Base-by-base conservation (phyloP, 768 basidiomycete species). In the Tubosaeta sp. region DNA sequence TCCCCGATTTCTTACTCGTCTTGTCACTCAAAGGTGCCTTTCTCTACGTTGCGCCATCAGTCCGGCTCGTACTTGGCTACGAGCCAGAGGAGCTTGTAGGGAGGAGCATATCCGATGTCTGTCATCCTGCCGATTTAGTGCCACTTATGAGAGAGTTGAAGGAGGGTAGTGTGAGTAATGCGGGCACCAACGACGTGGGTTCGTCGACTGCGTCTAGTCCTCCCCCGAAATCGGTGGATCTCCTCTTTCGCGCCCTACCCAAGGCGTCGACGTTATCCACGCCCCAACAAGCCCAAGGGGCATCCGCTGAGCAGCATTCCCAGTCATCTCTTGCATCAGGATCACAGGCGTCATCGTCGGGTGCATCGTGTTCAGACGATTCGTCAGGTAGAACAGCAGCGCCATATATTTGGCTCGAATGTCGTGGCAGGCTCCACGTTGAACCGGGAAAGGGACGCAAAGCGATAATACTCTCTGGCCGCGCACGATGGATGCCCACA, bases 371-470 rank as follows among this genome's bases (percentile, higher is more conserved):
- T 29, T 50, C 48, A 26, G 41, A 33, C 16, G 41, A 48, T 45
- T 2, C 38, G 3, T 43, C 51, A 57, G 43, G 50, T 10, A 42
- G 35, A 17, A 38, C 50, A 31, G 0, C 41, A 38, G 74, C 75
- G 2, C 60, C 60, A 2, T 94, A 87, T 69, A 79, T 93, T 17
- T 99, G 95, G 95, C 75, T 98, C 14, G 92, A 97, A 66, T 87
- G 85, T 46, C 76, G 86, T n/a, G 95, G 95, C 1, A 76, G 91
- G 29, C 76, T 98, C 37, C 88, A 95, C 61, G 80, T 90, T 51
- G 95, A 99, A 72, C 86, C 92, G 0, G 92, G 93, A 1, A 97
- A 97, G 64, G 93, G 93, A 1, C 76, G 93, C 34, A 97, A 98
- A 71, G 91, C 93, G 2, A 92, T 99, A 63, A 83, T 99, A 33